phyloP scores from a whole-genome alignment of 306 rosid species.

The Pueraria montana region DNA sequence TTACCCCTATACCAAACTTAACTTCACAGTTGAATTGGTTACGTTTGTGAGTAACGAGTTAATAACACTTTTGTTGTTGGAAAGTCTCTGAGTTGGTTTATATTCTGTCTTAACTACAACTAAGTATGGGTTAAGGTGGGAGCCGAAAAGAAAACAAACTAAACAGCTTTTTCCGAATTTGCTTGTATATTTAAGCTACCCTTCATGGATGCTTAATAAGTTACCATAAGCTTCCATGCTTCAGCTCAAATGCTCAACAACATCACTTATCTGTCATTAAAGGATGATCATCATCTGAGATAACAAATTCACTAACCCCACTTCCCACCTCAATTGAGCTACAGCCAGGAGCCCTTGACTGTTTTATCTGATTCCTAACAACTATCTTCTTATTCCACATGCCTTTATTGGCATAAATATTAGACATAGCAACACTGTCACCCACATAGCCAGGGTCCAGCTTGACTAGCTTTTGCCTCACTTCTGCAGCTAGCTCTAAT shows the following conservation, averaged over 20 bases:
- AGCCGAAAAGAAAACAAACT: not conserved
- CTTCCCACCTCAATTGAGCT: constrained; percentile 63
- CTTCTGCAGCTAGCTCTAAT: constrained; percentile 59
- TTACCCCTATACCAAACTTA: not conserved
- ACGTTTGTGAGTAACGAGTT: not conserved
- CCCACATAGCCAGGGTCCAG: constrained; percentile 66
- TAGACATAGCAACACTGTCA: constrained; percentile 71
- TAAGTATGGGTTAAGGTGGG: not conserved
- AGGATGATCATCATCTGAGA: constrained; percentile 48
- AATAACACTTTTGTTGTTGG: not conserved
- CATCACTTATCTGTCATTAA: constrained; percentile 49
- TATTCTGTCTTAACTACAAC: not conserved
- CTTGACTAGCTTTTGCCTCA: constrained; percentile 51
- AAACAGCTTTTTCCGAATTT: not conserved
- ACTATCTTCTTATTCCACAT: constrained; percentile 66
- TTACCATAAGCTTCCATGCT: constrained; percentile 44
- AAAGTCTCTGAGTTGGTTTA: not conserved
- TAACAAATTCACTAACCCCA: constrained; percentile 48
- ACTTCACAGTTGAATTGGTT: constrained; percentile 1
- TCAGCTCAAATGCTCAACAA: constrained; percentile 50
- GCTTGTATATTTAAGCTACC: constrained; percentile 1
- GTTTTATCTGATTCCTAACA: constrained; percentile 58
- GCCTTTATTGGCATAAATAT: constrained; percentile 66
- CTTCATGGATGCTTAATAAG: constrained; percentile 25
- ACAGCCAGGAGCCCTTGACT: constrained; percentile 58